Evolutionary conservation across 768 basidiomycete genomes (phyloP), one percentile per base, ranked within the genome.

Genomic region (Pleurotus djamor): DNA sequence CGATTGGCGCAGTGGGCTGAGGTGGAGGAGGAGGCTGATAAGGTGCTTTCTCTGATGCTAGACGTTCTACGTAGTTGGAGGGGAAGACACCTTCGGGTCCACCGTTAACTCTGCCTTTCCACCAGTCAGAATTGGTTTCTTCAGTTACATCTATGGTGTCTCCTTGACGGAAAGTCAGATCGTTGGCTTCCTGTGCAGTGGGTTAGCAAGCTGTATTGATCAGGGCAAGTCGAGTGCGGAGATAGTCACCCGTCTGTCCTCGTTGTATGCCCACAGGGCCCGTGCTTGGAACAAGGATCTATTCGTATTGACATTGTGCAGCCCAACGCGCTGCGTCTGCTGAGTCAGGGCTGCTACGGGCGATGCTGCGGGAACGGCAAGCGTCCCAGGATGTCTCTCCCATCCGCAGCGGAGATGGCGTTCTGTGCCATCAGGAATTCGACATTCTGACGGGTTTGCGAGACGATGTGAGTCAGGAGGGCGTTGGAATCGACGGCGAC

Each of bases 41-140:
- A 13, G 54, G 7, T n/a, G 52, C 14, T 16, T 36, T 36, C 51
- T 35, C 34, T 13, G 66, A 66, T 16, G 57, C 55, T 33, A 87
- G 59, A 63, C 80, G 83, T 71, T 89, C 85, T 43, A 91, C 89
- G 59, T 90, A 81, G 63, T 83, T 85, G 16, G 87, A 79, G 0
- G 92, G 93, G 73, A 94, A 92, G 36, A 93, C 76, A 14, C 87
- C 92, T 17, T 45, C 54, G 62, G 85, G 79, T 58, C 72, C 79
- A 32, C 86, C 86, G 43, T 83, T 81, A 58, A 74, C 66, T 61
- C 73, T 80, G n/a, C 93, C 93, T 7, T 81, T 83, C 93, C 93
- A 96, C 94, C 94, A 96, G 69, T 94, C 92, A 5, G 73, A 68
- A 61, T 93, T 91, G 52, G 83, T 89, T 67, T 93, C 86, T 32